Evolutionary conservation across 192 early-diverging fungal species (phyloP).

Genomic region (Linnemannia schmuckeri): DNA sequence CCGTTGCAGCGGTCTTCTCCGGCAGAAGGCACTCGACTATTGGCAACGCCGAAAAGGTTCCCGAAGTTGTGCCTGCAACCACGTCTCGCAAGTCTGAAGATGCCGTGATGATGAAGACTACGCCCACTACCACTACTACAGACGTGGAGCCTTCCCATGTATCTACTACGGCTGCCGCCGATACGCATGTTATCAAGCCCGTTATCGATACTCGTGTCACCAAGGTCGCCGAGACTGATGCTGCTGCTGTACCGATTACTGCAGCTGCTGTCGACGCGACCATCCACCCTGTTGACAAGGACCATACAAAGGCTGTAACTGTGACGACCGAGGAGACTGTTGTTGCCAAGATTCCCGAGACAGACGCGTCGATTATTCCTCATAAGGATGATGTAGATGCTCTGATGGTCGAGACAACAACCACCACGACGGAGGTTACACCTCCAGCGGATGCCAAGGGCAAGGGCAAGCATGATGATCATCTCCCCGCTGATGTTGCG

Average conservation of each 20-base stretch:
- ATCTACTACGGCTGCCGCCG: not conserved
- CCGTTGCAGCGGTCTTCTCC: not conserved
- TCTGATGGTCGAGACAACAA: not conserved
- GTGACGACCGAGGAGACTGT: not conserved
- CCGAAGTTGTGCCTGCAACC: not conserved
- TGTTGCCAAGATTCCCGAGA: not conserved
- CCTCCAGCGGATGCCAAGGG: not conserved
- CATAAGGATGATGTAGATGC: constrained; percentile 4
- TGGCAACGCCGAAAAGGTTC: not conserved
- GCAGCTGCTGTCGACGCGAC: not conserved
- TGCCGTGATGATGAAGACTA: not conserved
- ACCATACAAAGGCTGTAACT: not conserved
- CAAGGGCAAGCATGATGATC: not conserved
- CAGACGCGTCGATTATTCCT: not conserved
- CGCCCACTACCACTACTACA: not conserved
- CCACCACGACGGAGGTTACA: not conserved
- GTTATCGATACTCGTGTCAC: not conserved
- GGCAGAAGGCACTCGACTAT: not conserved
- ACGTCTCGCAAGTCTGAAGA: not conserved
- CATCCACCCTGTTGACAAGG: not conserved
- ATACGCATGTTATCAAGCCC: not conserved
- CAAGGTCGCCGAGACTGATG: constrained; percentile 8
- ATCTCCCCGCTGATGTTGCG: not conserved
- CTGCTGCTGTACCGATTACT: not conserved
- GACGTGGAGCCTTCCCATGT: not conserved